A percentile compares a stretch with the other conserved stretches of the same genome.
Evolutionary conservation across 2,329 filamentous ascomycete genomes (phyloP).

Genomic region (Coniochaeta sp.): DNA sequence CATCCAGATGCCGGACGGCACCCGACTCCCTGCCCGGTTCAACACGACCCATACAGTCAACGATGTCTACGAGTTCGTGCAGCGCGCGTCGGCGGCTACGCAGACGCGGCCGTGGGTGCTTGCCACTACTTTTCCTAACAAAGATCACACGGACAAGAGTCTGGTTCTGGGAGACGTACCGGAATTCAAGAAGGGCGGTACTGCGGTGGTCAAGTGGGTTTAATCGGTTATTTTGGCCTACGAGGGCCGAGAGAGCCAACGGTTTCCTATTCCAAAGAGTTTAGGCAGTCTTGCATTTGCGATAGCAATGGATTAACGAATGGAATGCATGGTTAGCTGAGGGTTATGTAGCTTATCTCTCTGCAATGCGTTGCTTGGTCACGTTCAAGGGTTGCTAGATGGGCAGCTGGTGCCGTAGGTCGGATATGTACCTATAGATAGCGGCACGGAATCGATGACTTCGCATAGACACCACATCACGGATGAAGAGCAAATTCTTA

Average conservation of each 20-base stretch:
- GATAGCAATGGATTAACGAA: background rate
- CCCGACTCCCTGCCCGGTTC: constrained; percentile 70
- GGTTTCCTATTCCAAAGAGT: background rate
- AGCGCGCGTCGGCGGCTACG: constrained; percentile 52
- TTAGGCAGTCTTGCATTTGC: background rate
- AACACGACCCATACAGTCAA: constrained; percentile 73
- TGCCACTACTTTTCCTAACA: constrained; percentile 77
- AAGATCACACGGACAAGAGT: constrained; percentile 65
- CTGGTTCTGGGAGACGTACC: constrained; percentile 50
- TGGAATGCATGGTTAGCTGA: background rate
- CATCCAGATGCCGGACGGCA: constrained; percentile 72
- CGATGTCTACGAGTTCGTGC: constrained; percentile 70
- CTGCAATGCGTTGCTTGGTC: background rate
- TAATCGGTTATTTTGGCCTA: constrained; percentile 11
- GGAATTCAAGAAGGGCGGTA: constrained; percentile 61
- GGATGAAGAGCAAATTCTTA: background rate
- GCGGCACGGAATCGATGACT: background rate
- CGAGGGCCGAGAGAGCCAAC: background rate
- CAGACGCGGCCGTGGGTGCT: constrained; percentile 60
- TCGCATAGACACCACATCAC: background rate
- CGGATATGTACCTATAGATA: background rate
- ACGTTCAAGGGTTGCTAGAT: background rate
- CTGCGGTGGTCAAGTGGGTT: constrained; percentile 55
- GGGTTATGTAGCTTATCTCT: background rate
- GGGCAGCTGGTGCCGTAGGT: background rate